These are phyloP conservation scores for Pleurotus tuoliensis DNA, from an alignment of 768 basidiomycete species.

Conservation along the genomic window DNA sequence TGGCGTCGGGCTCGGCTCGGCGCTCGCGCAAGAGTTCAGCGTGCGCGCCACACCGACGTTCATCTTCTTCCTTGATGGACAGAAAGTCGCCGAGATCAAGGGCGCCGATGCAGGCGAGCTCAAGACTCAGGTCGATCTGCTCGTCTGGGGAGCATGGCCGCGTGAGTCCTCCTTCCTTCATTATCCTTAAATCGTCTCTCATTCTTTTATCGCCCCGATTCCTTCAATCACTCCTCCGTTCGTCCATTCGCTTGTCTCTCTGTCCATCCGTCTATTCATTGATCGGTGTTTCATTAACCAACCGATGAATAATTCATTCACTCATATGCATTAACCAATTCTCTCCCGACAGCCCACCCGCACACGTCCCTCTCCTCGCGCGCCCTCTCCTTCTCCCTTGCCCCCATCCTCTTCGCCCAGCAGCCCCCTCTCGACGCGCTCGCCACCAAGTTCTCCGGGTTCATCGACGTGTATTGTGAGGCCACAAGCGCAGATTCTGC, in stretches of 20 bases:
- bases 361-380: constrained; percentile 62
- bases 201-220: too few relatives aligned
- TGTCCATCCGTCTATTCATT: too few relatives aligned
- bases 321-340: background rate
- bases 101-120: constrained; percentile 71
- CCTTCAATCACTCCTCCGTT: too few relatives aligned
- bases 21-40: constrained; percentile 58
- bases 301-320: too few relatives aligned
- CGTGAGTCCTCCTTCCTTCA: constrained; percentile 42
- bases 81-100: constrained; percentile 69
- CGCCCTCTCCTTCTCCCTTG: constrained; percentile 55
- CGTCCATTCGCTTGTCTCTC: too few relatives aligned
- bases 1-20: constrained; percentile 57
- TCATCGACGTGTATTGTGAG: constrained; percentile 41
- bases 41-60: constrained; percentile 86
- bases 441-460: constrained; percentile 53
- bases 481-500: too few relatives aligned
- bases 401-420: constrained; percentile 74
- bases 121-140: constrained; percentile 65
- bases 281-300: too few relatives aligned
- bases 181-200: too few relatives aligned
- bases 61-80: constrained; percentile 77
- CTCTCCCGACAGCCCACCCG: constrained; percentile 56
- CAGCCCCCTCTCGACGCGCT: constrained; percentile 67
- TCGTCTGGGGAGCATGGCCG: constrained; percentile 76